Evolutionary conservation across 176 grass and related monocot genomes (phyloP).

Genomic region (Bonia amplexicaulis): DNA sequence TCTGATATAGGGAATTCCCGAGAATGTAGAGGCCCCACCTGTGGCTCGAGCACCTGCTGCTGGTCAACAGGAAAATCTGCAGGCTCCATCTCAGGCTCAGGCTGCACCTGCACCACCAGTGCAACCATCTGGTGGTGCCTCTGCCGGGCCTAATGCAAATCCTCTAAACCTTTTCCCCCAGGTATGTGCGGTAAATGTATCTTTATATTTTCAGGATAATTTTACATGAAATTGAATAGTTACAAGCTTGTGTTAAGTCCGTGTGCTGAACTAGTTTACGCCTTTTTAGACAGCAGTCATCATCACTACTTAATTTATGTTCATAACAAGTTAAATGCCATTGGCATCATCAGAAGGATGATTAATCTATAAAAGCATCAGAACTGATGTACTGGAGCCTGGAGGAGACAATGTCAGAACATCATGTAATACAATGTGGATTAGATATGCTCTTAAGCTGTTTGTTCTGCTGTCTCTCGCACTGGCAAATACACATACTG

Average conservation of each 20-base stretch:
- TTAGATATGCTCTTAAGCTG: not conserved
- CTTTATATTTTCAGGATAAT: not conserved
- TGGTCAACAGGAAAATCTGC: slow-evolving; percentile 43
- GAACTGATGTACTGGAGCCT: not conserved
- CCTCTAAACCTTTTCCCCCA: slow-evolving; percentile 89
- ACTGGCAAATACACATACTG: not conserved
- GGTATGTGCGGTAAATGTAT: slow-evolving; percentile 39
- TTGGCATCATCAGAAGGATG: not conserved
- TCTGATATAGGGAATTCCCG: slow-evolving; percentile 76
- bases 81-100: slow-evolving; percentile 43
- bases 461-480: not conserved
- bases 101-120: slow-evolving; percentile 23
- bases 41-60: slow-evolving; percentile 49
- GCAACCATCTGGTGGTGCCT: slow-evolving; percentile 42
- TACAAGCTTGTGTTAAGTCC: not conserved
- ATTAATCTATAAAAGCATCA: not conserved
- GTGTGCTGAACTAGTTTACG: not conserved
- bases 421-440: not conserved
- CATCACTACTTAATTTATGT: not conserved
- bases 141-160: slow-evolving; percentile 78
- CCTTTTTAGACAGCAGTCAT: not conserved
- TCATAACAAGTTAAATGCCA: not conserved
- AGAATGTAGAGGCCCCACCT: slow-evolving; percentile 53
- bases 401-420: not conserved
- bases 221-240: not conserved